Conservation (phyloP, 768 basidiomycete species). For the Suillus discolor region DNA sequence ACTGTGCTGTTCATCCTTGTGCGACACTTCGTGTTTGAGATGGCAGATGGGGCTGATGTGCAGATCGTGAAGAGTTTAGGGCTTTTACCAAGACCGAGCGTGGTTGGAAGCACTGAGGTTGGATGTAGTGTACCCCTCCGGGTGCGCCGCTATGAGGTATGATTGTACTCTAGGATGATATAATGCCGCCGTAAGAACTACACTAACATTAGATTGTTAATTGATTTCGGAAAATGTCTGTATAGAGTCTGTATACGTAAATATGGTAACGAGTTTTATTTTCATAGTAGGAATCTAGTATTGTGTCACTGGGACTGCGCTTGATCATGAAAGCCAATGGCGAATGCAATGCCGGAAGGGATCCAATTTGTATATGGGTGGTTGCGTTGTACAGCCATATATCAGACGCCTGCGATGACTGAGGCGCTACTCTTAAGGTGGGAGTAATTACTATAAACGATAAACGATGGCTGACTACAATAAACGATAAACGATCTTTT, state of each 20-base stretch:
- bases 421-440: conserved; percentile 61
- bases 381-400: conserved; percentile 51
- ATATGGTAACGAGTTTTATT: too few relatives aligned
- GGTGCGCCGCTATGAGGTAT: background rate
- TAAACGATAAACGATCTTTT: too few relatives aligned
- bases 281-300: too few relatives aligned
- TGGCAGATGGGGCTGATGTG: background rate
- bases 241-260: too few relatives aligned
- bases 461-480: too few relatives aligned
- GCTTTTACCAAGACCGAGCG: background rate
- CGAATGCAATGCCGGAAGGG: conserved; percentile 93
- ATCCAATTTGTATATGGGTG: conserved; percentile 72
- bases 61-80: background rate
- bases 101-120: background rate
- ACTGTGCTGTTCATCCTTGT: background rate
- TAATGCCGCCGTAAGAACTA: too few relatives aligned
- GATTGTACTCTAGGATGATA: background rate
- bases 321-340: conserved; percentile 71
- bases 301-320: background rate
- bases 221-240: too few relatives aligned
- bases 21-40: background rate
- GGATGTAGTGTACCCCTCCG: background rate
- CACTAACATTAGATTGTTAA: too few relatives aligned
- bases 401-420: conserved; percentile 65
- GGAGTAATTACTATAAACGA: too few relatives aligned